Conservation (phyloP, 352 stramenopile genomes). For the Hyaloperonospora brassicae region DNA sequence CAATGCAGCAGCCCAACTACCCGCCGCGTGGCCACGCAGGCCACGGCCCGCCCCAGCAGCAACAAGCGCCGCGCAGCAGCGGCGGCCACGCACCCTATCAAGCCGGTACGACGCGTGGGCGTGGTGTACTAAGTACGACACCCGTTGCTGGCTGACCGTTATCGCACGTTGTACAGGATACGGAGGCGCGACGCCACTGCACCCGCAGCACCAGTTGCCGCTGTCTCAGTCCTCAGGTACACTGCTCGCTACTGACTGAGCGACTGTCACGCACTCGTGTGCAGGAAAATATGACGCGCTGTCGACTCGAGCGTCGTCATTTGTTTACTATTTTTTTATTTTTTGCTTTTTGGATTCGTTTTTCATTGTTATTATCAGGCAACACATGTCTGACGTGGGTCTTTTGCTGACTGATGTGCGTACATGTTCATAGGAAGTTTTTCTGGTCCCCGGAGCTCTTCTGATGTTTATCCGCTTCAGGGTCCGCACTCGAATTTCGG, state of each 20-base stretch:
- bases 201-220: conserved; percentile 28
- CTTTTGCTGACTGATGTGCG: background rate
- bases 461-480: conserved; percentile 18
- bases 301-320: too few species aligned
- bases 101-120: conserved; percentile 2
- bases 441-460: conserved; percentile 13
- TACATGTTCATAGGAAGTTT: conserved; percentile 8
- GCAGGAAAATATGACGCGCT: too few species aligned
- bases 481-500: conserved; percentile 24
- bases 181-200: conserved; percentile 15
- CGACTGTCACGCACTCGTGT: too few species aligned
- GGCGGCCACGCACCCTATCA: conserved; percentile 16
- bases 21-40: conserved; percentile 29
- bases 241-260: background rate
- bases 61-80: conserved; percentile 26
- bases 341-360: background rate
- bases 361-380: too few species aligned
- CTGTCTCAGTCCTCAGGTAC: conserved; percentile 29
- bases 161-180: conserved; percentile 12
- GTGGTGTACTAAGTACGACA: background rate
- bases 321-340: background rate
- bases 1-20: conserved; percentile 40
- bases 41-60: conserved; percentile 20
- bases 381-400: background rate
- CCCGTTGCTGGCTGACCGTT: background rate